Evolutionary conservation across 2,329 filamentous ascomycete genomes (phyloP).

Genomic region (Phyllosticta ampelicida): DNA sequence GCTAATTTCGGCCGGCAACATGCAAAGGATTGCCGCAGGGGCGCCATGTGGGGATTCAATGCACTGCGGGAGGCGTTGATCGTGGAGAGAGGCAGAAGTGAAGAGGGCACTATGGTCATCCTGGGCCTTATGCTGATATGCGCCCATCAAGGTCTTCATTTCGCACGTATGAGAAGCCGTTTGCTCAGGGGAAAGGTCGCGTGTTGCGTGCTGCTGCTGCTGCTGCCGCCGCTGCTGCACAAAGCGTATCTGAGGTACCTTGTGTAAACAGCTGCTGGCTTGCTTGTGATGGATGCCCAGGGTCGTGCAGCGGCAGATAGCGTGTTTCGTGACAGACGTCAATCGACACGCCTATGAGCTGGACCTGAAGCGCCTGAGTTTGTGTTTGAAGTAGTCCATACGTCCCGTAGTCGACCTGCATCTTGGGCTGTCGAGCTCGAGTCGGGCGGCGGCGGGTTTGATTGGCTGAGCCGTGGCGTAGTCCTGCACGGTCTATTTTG

Average conservation of each 20-base stretch:
- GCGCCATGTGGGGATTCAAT: background rate
- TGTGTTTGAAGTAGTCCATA: background rate
- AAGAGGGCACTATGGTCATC: background rate
- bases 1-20: background rate
- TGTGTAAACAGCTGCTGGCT: background rate
- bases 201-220: no score
- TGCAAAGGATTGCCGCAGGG: background rate
- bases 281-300: background rate
- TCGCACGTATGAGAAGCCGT: background rate
- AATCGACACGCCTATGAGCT: background rate
- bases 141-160: background rate
- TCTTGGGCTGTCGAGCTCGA: background rate
- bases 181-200: background rate
- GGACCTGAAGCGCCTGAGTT: background rate
- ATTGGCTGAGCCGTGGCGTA: background rate
- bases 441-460: background rate
- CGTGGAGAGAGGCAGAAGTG: background rate
- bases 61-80: background rate
- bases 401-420: no score
- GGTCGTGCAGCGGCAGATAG: background rate
- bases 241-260: no score
- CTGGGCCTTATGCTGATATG: background rate
- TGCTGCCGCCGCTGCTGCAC: no score
- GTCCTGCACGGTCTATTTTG: constrained; percentile 10
- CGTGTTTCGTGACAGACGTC: background rate